Percentiles rank a stretch among this genome's conserved stretches.
These are phyloP conservation scores for Citrullus mucosospermus DNA, from an alignment of 306 rosid species.

Conservation along the genomic window DNA sequence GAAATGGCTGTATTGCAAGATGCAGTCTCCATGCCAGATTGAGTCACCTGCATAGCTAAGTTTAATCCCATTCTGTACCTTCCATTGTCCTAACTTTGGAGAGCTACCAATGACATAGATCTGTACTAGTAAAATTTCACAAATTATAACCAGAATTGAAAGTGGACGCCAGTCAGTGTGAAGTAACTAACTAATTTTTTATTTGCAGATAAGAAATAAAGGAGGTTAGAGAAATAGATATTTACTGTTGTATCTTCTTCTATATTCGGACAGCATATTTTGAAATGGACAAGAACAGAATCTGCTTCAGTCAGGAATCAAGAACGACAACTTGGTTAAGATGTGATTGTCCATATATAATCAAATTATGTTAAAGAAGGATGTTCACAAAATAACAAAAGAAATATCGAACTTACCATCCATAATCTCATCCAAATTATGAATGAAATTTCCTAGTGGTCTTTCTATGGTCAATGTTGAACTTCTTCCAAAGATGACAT, in stretches of 20 bases:
- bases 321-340: conserved; percentile 9
- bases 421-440: conserved; percentile 16
- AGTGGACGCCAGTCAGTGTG: not conserved
- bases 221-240: conserved; percentile 8
- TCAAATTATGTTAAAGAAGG: not conserved
- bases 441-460: conserved; percentile 28
- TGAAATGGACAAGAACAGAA: conserved; percentile 54
- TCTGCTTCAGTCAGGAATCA: conserved; percentile 32
- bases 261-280: conserved; percentile 62
- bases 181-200: not conserved
- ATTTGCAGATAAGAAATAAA: conserved; percentile 3
- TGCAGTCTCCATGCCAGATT: conserved; percentile 74
- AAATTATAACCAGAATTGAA: conserved; percentile 9
- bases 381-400: not conserved
- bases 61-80: conserved; percentile 50
- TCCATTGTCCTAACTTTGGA: conserved; percentile 70
- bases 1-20: conserved; percentile 47
- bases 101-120: conserved; percentile 61
- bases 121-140: conserved; percentile 30
- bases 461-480: conserved; percentile 24
- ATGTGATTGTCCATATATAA: conserved; percentile 10
- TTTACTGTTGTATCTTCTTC: conserved; percentile 64
- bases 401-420: conserved; percentile 34
- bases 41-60: conserved; percentile 68
- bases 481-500: conserved; percentile 56